These are phyloP conservation scores for Grammothele lineata DNA, from an alignment of 768 basidiomycete species.

Conservation along the genomic window DNA sequence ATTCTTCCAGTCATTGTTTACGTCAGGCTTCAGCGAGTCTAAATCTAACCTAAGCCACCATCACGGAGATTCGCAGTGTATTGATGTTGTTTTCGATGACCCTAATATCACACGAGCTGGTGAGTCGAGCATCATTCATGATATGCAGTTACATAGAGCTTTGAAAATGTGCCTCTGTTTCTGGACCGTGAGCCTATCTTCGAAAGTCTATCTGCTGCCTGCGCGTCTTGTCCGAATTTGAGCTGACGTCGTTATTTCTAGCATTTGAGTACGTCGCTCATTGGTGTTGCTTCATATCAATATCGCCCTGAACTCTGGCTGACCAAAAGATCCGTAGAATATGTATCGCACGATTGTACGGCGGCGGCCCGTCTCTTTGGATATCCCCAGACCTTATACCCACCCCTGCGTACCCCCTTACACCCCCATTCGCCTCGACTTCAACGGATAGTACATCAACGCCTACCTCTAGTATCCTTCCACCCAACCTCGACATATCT, in stretches of 20 bases:
- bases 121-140: conserved; percentile 30
- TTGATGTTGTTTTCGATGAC: conserved; percentile 76
- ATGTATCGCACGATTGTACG: conserved; percentile 84
- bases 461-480: conserved; percentile 22
- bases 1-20: conserved; percentile 87
- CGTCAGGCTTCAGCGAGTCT: conserved; percentile 71
- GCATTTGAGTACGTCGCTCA: conserved; percentile 83
- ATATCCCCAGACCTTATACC: conserved; percentile 64
- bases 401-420: conserved; percentile 64
- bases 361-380: conserved; percentile 74
- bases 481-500: conserved; percentile 14
- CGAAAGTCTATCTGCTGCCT: no score
- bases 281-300: no score
- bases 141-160: conserved; percentile 8
- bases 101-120: conserved; percentile 85
- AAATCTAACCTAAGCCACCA: conserved; percentile 18
- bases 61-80: conserved; percentile 41
- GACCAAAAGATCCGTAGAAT: conserved; percentile 47
- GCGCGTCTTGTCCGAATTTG: no score
- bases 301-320: no score
- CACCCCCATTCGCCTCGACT: conserved; percentile 48
- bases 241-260: no score
- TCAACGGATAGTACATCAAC: not conserved
- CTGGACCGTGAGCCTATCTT: no score
- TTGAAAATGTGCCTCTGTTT: not conserved